Evolutionary conservation across 1,139 yeast genomes (phyloP).

Genomic region (Candida mesenterica): DNA sequence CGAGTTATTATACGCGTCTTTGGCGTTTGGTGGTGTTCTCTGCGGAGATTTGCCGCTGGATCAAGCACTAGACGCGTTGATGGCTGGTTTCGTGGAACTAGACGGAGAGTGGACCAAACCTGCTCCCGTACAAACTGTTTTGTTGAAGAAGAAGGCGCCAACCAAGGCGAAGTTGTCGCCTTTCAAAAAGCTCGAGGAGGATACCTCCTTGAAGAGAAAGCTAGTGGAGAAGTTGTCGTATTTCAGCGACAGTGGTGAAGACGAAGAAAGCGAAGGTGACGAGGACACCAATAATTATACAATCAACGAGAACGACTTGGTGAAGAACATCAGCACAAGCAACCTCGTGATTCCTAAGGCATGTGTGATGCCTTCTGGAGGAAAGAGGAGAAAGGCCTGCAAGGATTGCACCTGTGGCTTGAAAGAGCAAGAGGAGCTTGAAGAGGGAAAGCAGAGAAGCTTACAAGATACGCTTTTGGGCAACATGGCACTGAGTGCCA

Average conservation of each 20-base stretch:
- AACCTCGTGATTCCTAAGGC: slow-evolving; percentile 45
- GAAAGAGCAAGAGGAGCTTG: slow-evolving; percentile 70
- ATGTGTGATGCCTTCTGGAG: slow-evolving; percentile 55
- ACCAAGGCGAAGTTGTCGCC: slow-evolving; percentile 8
- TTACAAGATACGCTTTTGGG: slow-evolving; percentile 47
- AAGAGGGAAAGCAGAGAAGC: slow-evolving; percentile 47
- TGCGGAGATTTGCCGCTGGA: slow-evolving; percentile 53
- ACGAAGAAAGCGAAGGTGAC: slow-evolving; percentile 38
- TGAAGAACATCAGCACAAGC: slow-evolving; percentile 26
- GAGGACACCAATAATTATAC: slow-evolving; percentile 22
- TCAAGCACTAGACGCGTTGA: slow-evolving; percentile 55
- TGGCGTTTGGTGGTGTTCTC: slow-evolving; percentile 49
- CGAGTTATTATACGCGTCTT: slow-evolving; percentile 36
- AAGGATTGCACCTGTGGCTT: slow-evolving; percentile 97
- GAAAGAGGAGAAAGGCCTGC: slow-evolving; percentile 81
- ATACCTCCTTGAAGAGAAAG: slow-evolving; percentile 28
- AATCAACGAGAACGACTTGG: slow-evolving; percentile 45
- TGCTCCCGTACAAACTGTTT: slow-evolving; percentile 27
- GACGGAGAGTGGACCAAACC: slow-evolving; percentile 49
- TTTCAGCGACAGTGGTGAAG: slow-evolving; percentile 50
- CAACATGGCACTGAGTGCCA: slow-evolving; percentile 52
- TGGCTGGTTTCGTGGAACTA: slow-evolving; percentile 59
- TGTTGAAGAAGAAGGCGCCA: slow-evolving; percentile 25
- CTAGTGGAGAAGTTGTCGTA: slow-evolving; percentile 49
- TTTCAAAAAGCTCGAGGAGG: slow-evolving; percentile 16